Evolutionary conservation across 768 basidiomycete genomes (phyloP), one percentile per base, ranked within the genome.

Genomic region (Leucocoprinus leucothites): DNA sequence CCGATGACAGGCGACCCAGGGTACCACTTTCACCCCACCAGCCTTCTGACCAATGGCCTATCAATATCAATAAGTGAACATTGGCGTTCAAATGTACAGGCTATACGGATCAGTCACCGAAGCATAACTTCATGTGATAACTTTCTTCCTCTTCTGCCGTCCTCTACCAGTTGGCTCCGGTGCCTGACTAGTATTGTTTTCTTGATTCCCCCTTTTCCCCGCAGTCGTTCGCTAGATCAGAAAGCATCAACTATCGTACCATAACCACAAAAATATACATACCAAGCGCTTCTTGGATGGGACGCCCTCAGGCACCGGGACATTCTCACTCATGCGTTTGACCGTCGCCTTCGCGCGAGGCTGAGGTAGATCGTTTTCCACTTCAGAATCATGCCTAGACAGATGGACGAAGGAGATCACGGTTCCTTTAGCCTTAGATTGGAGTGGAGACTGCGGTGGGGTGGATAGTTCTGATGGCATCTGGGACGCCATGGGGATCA

Each of bases 381-480:
- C 21, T 34, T 49, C 54, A 16, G 47, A 48, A 14, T 35, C 48
- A 16, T 49, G 40, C 4, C 36, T 43, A 16, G 54, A 48, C 16
- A 56, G 25, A 3, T 18, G 40, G 11, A 56, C 54, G 22, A 56
- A 56, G 1, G 54, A 48, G 14, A 43, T 18, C 8, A 24, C 34
- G 24, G 34, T 25, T 3, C 14, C 52, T 25, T 48, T 48, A 13
- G 19, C 19, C 13, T 21, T 56, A 18, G 28, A 49, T 18, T n/a
- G 25, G 14, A 11, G 48, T 16, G 54, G 54, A 8, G 54, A 56
- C 9, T 56, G 54, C 2, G 54, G 54, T 6, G 54, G 54, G 11
- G 54, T 56, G n/a, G 54, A 56, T 26, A 54, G n/a, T 24, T 54
- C 53, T 14, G 53, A 54, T 18, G 45, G 22, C 25, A 56, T 48